Evolutionary conservation across 2,329 filamentous ascomycete species (phyloP), one percentile per base, ranked within the genome.

Genomic region (Alternaria sp.): DNA sequence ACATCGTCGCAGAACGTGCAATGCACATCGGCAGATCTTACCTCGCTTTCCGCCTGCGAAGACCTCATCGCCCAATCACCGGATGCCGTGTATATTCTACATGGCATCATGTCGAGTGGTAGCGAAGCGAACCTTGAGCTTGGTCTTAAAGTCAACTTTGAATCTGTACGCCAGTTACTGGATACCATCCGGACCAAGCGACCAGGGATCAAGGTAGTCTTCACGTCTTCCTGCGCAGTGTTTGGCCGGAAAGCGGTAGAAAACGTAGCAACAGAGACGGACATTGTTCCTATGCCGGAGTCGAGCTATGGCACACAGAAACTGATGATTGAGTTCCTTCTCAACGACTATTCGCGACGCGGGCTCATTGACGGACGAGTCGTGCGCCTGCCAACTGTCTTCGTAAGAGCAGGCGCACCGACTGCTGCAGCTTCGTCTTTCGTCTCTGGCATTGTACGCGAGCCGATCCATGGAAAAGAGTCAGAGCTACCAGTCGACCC

Each of bases 91-190:
- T 90, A 88, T 78, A 82, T 89, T 70, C 87, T 90, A 75, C 88
- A 90, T 77, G 88, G 88, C 65, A 89, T 90, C 81, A 90, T 90
- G 88, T 90, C 88, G 0, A 85, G 85, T 12, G 87, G 87, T 6
- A 86, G 87, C 15, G 88, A 90, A 77, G 86, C 86, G 45, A 84
- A 89, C 77, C 87, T 87, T 66, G 85, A 87, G 55, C 80, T 89
- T 2, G 87, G 87, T 3, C 81, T 89, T 64, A 82, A 80, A 44
- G 87, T 90, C 55, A 90, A 90, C 75, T 82, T 90, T 53, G 86
- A 90, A 67, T 87, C 85, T 44, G 87, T 88, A 12, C 83, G 87
- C 23, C 78, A 80, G 44, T 71, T 89, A 3, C 80, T 90, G 3
- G 84, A 89, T 54, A 79, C 82, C 8, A 82, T 90, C 18, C 81